Conservation (phyloP, 495 filamentous ascomycete genomes). For the Penicillium taxi region DNA sequence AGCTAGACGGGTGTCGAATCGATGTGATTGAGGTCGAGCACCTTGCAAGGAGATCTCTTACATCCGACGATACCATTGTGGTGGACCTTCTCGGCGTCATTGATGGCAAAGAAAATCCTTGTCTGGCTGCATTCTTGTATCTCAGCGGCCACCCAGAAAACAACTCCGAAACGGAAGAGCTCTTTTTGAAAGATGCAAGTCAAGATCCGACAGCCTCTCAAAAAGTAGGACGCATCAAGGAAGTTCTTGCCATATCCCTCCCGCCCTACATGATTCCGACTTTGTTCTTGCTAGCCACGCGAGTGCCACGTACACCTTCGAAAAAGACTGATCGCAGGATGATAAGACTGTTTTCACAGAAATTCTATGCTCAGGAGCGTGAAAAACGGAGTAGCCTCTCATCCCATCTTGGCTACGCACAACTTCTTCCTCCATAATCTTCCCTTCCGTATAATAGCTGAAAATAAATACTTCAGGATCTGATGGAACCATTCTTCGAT, state of each 20-base stretch:
- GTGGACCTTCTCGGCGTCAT: conserved; percentile 18
- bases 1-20: conserved; percentile 68
- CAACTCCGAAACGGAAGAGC: conserved; percentile 3
- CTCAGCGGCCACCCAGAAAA: conserved; percentile 9
- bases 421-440: conserved; percentile 3
- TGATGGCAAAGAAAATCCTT: conserved; percentile 17
- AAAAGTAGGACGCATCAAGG: conserved; percentile 3
- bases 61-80: conserved; percentile 11
- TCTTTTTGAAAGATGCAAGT: conserved; percentile 7
- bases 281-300: conserved; percentile 13
- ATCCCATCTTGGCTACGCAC: neutral
- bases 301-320: conserved; percentile 33
- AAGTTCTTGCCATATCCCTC: conserved; percentile 3
- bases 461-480: too few species aligned
- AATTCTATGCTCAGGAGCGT: conserved; percentile 1
- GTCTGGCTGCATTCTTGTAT: conserved; percentile 14
- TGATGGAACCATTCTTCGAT: too few species aligned
- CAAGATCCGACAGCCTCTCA: neutral
- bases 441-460: too few species aligned
- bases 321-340: conserved; percentile 27
- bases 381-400: neutral
- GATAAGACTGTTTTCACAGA: neutral
- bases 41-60: conserved; percentile 9
- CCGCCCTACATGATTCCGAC: conserved; percentile 16
- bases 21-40: conserved; percentile 65